These are phyloP conservation scores for Ligustrum vulgare DNA, from an alignment of 257 asterid species.

Conservation along the genomic window DNA sequence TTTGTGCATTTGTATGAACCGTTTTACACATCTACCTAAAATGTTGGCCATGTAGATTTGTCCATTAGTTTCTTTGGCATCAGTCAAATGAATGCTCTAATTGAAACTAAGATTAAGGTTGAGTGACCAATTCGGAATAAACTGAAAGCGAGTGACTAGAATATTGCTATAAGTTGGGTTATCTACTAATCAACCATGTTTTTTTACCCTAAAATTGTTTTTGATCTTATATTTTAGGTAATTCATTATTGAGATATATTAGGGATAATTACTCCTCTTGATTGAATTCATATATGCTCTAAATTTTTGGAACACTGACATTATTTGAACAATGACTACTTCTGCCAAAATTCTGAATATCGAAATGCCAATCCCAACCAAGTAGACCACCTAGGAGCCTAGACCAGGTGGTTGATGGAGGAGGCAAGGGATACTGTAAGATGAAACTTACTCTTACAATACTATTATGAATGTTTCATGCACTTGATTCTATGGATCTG, in stretches of 20 bases:
- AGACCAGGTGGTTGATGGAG: too few relatives aligned
- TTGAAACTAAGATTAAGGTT: not conserved
- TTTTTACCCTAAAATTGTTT: not conserved
- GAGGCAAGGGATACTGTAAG: too few relatives aligned
- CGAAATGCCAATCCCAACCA: conserved; percentile 32
- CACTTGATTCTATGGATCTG: too few relatives aligned
- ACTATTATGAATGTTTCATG: too few relatives aligned
- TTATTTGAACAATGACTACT: conserved; percentile 40
- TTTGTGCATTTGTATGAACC: too few relatives aligned
- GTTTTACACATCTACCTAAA: too few relatives aligned
- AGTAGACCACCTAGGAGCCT: too few relatives aligned
- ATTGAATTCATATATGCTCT: not conserved
- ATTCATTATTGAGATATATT: not conserved
- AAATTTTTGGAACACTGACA: not conserved
- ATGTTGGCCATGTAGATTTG: too few relatives aligned
- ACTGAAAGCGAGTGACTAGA: too few relatives aligned
- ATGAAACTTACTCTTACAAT: too few relatives aligned
- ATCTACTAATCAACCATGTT: not conserved
- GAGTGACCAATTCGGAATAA: not conserved
- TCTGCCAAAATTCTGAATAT: conserved; percentile 26
- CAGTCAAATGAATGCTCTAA: not conserved
- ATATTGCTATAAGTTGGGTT: not conserved
- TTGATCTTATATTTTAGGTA: not conserved
- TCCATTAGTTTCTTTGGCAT: not conserved
- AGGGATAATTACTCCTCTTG: not conserved